Conservation (phyloP, 257 asterid genomes). For the Ilex aquifolium region DNA sequence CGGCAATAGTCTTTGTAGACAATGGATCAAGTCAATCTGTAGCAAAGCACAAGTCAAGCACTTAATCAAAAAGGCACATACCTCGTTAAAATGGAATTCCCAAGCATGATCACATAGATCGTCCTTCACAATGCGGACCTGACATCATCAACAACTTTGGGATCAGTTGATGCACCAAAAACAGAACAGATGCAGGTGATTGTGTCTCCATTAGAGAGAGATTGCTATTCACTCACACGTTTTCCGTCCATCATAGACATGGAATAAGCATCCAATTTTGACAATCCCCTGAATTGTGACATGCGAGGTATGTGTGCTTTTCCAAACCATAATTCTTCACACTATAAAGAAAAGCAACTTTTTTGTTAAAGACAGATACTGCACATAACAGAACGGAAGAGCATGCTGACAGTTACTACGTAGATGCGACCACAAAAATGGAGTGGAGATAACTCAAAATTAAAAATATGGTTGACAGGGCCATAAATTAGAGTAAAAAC, state of each 20-base stretch:
- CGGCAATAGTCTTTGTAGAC: background rate
- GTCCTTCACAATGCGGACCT: constrained; percentile 57
- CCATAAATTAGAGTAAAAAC: too few species aligned
- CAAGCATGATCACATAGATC: constrained; percentile 62
- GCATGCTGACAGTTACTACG: too few species aligned
- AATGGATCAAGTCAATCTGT: background rate
- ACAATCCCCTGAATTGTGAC: constrained; percentile 43
- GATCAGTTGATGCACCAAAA: constrained; percentile 7
- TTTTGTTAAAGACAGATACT: background rate
- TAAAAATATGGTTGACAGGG: too few species aligned
- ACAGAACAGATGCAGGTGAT: background rate
- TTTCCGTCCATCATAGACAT: constrained; percentile 61
- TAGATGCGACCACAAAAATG: too few species aligned
- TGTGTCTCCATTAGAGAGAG: background rate
- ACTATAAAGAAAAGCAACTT: constrained; percentile 30
- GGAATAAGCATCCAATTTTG: constrained; percentile 51
- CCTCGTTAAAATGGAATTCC: constrained; percentile 56
- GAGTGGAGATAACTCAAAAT: too few species aligned
- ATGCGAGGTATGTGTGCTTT: constrained; percentile 79
- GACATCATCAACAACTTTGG: constrained; percentile 20
- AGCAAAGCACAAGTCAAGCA: background rate
- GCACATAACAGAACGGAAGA: too few species aligned
- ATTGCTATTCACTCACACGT: constrained; percentile 43
- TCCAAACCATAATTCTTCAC: constrained; percentile 66
- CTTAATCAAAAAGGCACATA: background rate